Evolutionary conservation across 2,329 filamentous ascomycete species (phyloP).

Genomic region (Eurotiales sp.): DNA sequence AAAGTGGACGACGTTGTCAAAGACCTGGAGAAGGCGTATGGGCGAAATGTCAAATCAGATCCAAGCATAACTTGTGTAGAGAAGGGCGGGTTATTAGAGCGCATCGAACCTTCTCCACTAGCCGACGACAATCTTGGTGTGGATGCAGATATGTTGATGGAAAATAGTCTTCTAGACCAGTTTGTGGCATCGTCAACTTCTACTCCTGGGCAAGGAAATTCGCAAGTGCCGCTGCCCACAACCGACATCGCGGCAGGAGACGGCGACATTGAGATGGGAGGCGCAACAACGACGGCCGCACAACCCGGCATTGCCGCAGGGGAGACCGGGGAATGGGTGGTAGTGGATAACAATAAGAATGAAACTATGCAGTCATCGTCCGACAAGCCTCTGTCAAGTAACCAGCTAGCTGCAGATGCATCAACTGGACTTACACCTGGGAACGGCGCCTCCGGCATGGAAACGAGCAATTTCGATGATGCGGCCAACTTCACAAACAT

Average conservation of each 20-base stretch:
- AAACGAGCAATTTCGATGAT: constrained; percentile 37
- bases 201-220: constrained; percentile 11
- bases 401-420: constrained; percentile 16
- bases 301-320: constrained; percentile 38
- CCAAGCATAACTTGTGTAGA: constrained; percentile 67
- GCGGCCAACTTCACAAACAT: constrained; percentile 46
- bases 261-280: constrained; percentile 54
- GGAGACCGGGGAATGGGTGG: constrained; percentile 67
- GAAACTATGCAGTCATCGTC: constrained; percentile 36
- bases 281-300: constrained; percentile 37
- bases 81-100: constrained; percentile 70
- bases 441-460: constrained; percentile 25
- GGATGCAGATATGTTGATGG: constrained; percentile 34
- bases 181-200: constrained; percentile 25
- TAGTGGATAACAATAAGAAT: constrained; percentile 62
- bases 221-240: constrained; percentile 14
- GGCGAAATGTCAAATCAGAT: constrained; percentile 62
- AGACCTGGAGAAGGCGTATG: constrained; percentile 68
- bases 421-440: constrained; percentile 20
- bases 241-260: constrained; percentile 18
- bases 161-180: constrained; percentile 31
- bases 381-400: constrained; percentile 12
- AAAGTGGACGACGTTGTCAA: constrained; percentile 68
- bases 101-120: constrained; percentile 31
- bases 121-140: constrained; percentile 29